A percentile compares a stretch with the other conserved stretches of the same genome.
phyloP scores from a whole-genome alignment of 1,284 basidiomycete species.

The Apiotrichum mycotoxinovorans region DNA sequence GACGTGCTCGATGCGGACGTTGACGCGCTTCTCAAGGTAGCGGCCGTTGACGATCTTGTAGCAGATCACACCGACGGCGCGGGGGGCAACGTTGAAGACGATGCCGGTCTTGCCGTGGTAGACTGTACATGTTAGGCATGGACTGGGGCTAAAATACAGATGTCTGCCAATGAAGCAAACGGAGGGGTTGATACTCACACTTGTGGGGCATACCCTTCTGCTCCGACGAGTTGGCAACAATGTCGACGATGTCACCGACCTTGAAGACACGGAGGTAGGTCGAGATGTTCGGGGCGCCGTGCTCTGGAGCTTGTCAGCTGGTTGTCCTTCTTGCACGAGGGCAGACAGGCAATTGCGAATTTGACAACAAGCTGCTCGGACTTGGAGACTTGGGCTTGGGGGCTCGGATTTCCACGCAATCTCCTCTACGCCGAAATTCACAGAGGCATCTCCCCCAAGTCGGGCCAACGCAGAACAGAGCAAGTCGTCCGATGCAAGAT shows the following conservation, averaged over 20 bases:
- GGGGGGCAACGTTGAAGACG: slow-evolving; percentile 95
- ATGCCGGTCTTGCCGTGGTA: slow-evolving; percentile 74
- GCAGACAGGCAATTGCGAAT: not conserved
- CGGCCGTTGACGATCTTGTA: slow-evolving; percentile 99
- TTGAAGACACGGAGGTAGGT: slow-evolving; percentile 91
- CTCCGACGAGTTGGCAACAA: slow-evolving; percentile 97
- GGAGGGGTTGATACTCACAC: slow-evolving; percentile 50
- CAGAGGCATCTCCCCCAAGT: too few species aligned
- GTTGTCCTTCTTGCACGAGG: not conserved
- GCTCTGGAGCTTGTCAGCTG: slow-evolving; percentile 58
- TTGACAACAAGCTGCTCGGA: not conserved
- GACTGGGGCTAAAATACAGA: not conserved
- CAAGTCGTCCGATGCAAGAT: too few species aligned
- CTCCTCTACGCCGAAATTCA: too few species aligned
- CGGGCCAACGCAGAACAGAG: too few species aligned
- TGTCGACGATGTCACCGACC: slow-evolving; percentile 98
- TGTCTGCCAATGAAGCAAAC: too few species aligned
- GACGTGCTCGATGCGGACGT: slow-evolving; percentile 97
- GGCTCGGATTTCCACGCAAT: too few species aligned
- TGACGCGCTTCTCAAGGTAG: slow-evolving; percentile 99
- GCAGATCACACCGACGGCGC: slow-evolving; percentile 92
- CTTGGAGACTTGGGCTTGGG: not conserved
- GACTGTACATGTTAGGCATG: slow-evolving; percentile 26
- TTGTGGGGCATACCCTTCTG: slow-evolving; percentile 99
- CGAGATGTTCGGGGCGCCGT: slow-evolving; percentile 85